A percentile compares a stretch with the other conserved stretches of the same genome.
These are phyloP conservation scores for Beauveria caledonica DNA, from an alignment of 2,329 filamentous ascomycete species.

Conservation along the genomic window DNA sequence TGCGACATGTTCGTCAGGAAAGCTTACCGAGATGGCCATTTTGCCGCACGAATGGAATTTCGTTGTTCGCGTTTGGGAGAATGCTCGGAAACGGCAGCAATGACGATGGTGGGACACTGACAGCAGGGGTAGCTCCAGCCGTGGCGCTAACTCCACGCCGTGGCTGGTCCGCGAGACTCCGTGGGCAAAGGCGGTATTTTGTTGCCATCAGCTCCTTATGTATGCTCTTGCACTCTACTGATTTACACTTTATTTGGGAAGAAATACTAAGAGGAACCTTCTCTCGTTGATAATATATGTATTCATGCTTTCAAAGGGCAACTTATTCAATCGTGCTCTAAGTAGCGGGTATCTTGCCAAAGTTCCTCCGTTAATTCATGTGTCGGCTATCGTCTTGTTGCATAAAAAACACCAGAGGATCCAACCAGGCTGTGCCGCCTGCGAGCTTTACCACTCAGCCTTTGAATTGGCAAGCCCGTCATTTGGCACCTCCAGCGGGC, in stretches of 20 bases:
- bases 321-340: background rate
- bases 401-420: background rate
- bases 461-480: slow-evolving; percentile 20
- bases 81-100: background rate
- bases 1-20: background rate
- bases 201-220: no score
- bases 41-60: slow-evolving; percentile 11
- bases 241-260: background rate
- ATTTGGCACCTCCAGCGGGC: slow-evolving; percentile 38
- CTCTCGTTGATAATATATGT: background rate
- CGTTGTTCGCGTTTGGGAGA: background rate
- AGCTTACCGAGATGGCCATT: slow-evolving; percentile 20
- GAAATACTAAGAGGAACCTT: background rate
- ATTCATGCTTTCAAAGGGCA: background rate
- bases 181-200: background rate
- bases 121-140: slow-evolving; percentile 8
- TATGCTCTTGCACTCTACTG: no score
- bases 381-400: background rate
- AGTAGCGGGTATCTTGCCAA: slow-evolving; percentile 7
- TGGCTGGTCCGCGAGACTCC: background rate
- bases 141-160: background rate
- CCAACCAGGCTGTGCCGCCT: background rate
- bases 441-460: background rate
- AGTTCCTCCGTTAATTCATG: background rate
- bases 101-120: slow-evolving; percentile 9